Evolutionary conservation across 768 basidiomycete species (phyloP).

Genomic region (Tulasnella sp.): DNA sequence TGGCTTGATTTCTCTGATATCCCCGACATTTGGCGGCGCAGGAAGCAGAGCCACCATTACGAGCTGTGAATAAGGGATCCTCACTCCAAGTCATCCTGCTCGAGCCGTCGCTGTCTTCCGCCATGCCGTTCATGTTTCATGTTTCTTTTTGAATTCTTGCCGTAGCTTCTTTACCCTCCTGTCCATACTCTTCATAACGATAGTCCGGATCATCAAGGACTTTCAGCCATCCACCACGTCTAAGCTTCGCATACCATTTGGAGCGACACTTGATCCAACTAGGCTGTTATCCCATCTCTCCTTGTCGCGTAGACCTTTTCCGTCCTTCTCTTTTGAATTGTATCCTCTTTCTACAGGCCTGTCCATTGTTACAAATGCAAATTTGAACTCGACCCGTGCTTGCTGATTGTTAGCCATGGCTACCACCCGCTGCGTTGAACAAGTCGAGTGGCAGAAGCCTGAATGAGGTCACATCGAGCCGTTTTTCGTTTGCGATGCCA

Average conservation of each 20-base stretch:
- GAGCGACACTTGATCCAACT: not conserved
- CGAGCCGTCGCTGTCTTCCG: not conserved
- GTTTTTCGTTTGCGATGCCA: not conserved
- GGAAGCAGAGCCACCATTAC: not conserved
- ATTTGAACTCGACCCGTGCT: no score
- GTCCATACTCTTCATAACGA: not conserved
- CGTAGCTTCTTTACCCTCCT: not conserved
- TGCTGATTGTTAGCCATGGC: no score
- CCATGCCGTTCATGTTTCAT: not conserved
- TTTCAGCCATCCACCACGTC: not conserved
- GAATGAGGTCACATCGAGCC: no score
- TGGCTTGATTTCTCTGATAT: not conserved
- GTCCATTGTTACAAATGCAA: no score
- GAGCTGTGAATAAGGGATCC: not conserved
- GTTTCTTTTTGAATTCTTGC: not conserved
- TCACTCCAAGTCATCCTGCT: not conserved
- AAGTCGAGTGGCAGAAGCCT: no score
- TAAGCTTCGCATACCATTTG: not conserved
- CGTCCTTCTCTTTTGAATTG: not conserved
- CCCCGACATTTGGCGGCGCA: not conserved
- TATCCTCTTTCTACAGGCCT: no score
- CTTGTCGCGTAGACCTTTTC: not conserved
- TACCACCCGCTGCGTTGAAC: no score
- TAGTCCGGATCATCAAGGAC: not conserved
- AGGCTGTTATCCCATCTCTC: no score